A percentile compares a stretch with the other conserved stretches of the same genome.
These are phyloP conservation scores for Colletotrichum spaethianum DNA, from an alignment of 2,329 filamentous ascomycete species.

Conservation along the genomic window DNA sequence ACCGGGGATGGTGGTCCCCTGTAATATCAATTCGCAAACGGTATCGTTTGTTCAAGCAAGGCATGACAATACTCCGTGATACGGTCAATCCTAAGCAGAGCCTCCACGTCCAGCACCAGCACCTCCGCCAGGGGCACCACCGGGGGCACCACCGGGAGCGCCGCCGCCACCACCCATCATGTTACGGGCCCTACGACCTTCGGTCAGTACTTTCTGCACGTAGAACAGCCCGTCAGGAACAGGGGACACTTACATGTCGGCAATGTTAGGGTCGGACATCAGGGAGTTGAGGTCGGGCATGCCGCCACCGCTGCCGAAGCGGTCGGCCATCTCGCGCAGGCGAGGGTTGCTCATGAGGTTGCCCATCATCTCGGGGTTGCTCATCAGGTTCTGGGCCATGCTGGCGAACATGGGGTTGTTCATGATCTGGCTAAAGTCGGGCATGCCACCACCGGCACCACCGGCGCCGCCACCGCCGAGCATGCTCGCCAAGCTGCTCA, in stretches of 20 bases:
- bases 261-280: slow-evolving; percentile 94
- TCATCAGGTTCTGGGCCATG: slow-evolving; percentile 98
- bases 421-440: slow-evolving; percentile 90
- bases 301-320: slow-evolving; percentile 82
- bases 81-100: not conserved
- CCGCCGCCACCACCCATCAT: slow-evolving; percentile 60
- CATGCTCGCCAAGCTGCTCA: slow-evolving; percentile 80
- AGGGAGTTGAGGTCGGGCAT: slow-evolving; percentile 89
- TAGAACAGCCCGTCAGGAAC: not conserved
- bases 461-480: slow-evolving; percentile 73
- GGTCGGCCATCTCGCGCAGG: slow-evolving; percentile 87
- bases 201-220: slow-evolving; percentile 5
- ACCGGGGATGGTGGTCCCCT: not conserved
- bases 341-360: slow-evolving; percentile 96
- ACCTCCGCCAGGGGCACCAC: slow-evolving; percentile 46
- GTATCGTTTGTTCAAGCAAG: not conserved
- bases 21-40: not conserved
- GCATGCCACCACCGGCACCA: slow-evolving; percentile 83
- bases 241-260: slow-evolving; percentile 83
- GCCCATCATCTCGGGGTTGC: slow-evolving; percentile 91
- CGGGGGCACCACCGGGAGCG: slow-evolving; percentile 38
- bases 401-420: slow-evolving; percentile 97
- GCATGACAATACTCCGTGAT: not conserved
- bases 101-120: slow-evolving; percentile 46
- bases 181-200: slow-evolving; percentile 56